Evolutionary conservation across 768 basidiomycete species (phyloP), one percentile per base, ranked within the genome.

Genomic region (Tricholoma terreum): DNA sequence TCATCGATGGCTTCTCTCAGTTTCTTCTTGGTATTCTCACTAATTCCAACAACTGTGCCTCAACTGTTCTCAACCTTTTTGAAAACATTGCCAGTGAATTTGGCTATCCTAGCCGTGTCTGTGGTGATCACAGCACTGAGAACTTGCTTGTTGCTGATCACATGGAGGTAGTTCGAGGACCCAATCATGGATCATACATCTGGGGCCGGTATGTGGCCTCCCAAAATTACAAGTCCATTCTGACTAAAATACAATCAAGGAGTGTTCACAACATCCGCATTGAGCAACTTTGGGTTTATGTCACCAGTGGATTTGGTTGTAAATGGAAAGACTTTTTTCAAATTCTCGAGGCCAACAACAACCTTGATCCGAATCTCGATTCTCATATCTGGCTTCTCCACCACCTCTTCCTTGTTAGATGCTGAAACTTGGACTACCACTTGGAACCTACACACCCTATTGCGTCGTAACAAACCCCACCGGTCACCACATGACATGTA

Each of bases 371-470:
- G 2, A 51, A 66, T 15, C 35, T 58, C 7, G 35, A 62, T 6
- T 59, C 54, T 11, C 76, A 78, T 55, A 72, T 77, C 38, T 80
- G 77, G 75, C 64, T 78, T 4, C 60, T 76, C 1, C 75, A 75
- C 43, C 57, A 68, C 38, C 65, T 79, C 0, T 79, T 80, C 54
- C 67, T 78, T 1, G 8, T 11, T 54, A 3, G 72, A 80, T 50
- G 64, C 66, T 14, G 45, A 43, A 7, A 52, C 60, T 2, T 80
- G 72, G 71, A 65, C 65, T 0, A 58, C 63, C 1, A 45, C 65
- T 2, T 78, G 76, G 76, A 78, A 79, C 49, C 22, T 61, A 6
- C 76, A 77, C 58, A 53, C 43, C 1, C 42, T 77, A 11, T 50
- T 49, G 0, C 42, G 69, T 7, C 57, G 50, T 3, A 62, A 66